Evolutionary conservation across 2,329 filamentous ascomycete species (phyloP).

Genomic region (Zasmidium citrigriseum): DNA sequence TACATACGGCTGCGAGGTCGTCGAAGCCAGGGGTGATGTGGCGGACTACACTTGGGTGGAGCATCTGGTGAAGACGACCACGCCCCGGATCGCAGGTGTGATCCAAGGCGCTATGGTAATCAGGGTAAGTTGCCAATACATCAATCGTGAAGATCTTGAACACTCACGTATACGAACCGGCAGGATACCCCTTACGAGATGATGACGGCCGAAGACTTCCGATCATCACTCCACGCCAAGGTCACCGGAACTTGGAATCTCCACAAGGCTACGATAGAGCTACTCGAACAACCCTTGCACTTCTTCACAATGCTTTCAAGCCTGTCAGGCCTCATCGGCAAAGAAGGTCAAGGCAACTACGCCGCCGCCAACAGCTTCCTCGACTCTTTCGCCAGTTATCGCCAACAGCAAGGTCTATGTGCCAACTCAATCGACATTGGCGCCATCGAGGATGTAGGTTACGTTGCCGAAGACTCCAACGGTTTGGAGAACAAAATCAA

Average conservation of each 20-base stretch:
- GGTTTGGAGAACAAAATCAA: background rate
- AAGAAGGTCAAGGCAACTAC: slow-evolving; percentile 61
- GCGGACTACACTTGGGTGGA: too few relatives aligned
- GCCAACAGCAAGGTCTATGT: slow-evolving; percentile 43
- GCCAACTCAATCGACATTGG: slow-evolving; percentile 57
- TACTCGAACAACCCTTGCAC: slow-evolving; percentile 1
- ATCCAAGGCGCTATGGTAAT: too few relatives aligned
- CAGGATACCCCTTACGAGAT: background rate
- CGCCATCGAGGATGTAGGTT: slow-evolving; percentile 47
- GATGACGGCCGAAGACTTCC: background rate
- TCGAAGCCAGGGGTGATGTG: too few relatives aligned
- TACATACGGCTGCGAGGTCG: too few relatives aligned
- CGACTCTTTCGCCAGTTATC: slow-evolving; percentile 37
- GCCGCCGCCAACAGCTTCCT: slow-evolving; percentile 48
- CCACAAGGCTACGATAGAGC: slow-evolving; percentile 37
- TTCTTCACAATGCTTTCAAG: slow-evolving; percentile 37
- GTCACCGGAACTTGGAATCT: slow-evolving; percentile 42
- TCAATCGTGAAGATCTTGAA: background rate
- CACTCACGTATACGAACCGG: background rate
- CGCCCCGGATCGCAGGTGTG: too few relatives aligned
- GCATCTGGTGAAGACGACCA: too few relatives aligned
- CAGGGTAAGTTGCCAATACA: too few relatives aligned
- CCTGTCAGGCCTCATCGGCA: slow-evolving; percentile 57
- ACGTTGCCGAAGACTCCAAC: slow-evolving; percentile 28
- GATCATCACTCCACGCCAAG: background rate